These are phyloP conservation scores for Epicoccum nigrum DNA, from an alignment of 2,329 filamentous ascomycete genomes.

Conservation along the genomic window DNA sequence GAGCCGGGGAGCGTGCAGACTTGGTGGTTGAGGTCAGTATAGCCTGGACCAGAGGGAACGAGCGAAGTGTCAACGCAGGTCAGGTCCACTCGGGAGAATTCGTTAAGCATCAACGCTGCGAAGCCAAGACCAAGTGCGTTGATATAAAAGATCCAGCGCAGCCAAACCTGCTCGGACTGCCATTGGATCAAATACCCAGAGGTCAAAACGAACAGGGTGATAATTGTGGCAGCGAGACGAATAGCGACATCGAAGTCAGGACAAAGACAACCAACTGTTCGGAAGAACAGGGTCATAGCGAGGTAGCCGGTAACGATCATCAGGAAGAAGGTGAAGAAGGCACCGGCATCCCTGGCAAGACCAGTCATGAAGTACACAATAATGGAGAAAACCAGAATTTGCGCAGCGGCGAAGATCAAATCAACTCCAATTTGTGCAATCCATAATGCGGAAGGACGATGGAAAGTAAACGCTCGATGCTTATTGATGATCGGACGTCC, in stretches of 20 bases:
- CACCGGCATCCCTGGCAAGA: slow-evolving; percentile 52
- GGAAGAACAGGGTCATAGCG: slow-evolving; percentile 54
- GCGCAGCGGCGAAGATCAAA: slow-evolving; percentile 70
- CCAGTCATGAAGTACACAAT: slow-evolving; percentile 59
- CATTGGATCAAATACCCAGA: slow-evolving; percentile 86
- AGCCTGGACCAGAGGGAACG: slow-evolving; percentile 72
- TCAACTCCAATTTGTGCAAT: slow-evolving; percentile 84
- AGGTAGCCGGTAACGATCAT: slow-evolving; percentile 52
- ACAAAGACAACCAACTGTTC: slow-evolving; percentile 66
- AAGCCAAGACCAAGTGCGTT: slow-evolving; percentile 81
- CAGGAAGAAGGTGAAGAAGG: slow-evolving; percentile 57
- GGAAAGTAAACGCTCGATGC: slow-evolving; percentile 82
- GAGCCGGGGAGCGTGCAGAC: slow-evolving; percentile 82
- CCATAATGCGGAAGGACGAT: slow-evolving; percentile 81
- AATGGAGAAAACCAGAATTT: slow-evolving; percentile 63
- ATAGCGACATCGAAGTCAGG: slow-evolving; percentile 86
- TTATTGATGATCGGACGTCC: slow-evolving; percentile 81
- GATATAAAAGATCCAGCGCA: slow-evolving; percentile 81
- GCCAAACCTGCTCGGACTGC: slow-evolving; percentile 76
- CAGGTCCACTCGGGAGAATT: slow-evolving; percentile 73
- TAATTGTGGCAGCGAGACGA: slow-evolving; percentile 76
- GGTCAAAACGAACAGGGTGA: slow-evolving; percentile 81
- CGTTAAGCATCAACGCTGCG: slow-evolving; percentile 82
- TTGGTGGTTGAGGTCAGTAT: slow-evolving; percentile 74
- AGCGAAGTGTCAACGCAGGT: slow-evolving; percentile 71